Evolutionary conservation across 768 basidiomycete species (phyloP), one percentile per base, ranked within the genome.

Genomic region (Pleurotus salmoneostramineus): DNA sequence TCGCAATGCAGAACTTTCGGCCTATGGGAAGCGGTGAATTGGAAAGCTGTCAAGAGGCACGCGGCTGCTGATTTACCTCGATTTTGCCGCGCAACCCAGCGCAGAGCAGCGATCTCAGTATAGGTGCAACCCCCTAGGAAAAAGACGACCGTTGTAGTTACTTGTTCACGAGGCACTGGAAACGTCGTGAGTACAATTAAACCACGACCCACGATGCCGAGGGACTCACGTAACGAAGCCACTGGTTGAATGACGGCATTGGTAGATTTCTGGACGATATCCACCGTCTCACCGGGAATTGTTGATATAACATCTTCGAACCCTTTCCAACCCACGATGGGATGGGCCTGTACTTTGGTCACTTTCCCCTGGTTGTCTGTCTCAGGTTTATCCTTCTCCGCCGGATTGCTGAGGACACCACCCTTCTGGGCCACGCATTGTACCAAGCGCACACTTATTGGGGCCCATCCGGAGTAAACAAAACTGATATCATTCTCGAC

Each of bases 71-170:
- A 67, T 72, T 31, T 65, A 85, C 93, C 95, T 79, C 81, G 83
- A 63, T 88, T 89, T 69, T 94, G 93, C 63, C 87, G 83, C 57
- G 85, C 82, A 66, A 96, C 88, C 93, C 94, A 97, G 68, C 97
- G 80, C 63, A 99, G 69, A 5, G 96, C 96, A 37, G 97, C 88
- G 59, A 98, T 94, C 75, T 98, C 97, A 6, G 96, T 96, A 65
- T 92, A 97, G 10, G 97, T 99, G 69, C 95, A 95, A 3, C 96
- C 97, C 31, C 97, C 97, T 34, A 98, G 73, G 83, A 98, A 98
- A 74, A 98, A 97, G 7, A 99, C 91, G 14, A 96, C 83, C 2
- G 94, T 96, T 4, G 89, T 96, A 6, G 85, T 90, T 2, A 82
- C 74, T 64, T 82, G 80, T 60, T 88, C 89, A 50, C 76, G 77